phyloP scores from a whole-genome alignment of 257 asterid species.

The Coffea eugenioides region DNA sequence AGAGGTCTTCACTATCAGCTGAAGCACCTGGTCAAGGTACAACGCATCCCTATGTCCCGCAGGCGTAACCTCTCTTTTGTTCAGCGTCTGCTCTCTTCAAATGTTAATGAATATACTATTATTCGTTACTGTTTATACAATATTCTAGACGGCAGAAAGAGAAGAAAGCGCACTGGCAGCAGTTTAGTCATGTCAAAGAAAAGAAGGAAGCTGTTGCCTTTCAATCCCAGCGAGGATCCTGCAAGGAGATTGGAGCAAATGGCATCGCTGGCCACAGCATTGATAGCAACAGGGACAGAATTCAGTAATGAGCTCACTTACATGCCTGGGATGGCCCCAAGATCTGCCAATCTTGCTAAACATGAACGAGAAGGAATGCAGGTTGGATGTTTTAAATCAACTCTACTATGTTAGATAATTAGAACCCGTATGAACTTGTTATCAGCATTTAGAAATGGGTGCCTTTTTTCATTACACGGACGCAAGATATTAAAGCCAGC shows the following conservation, averaged over 20 bases:
- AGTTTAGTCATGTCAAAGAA: constrained; percentile 54
- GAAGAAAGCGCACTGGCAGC: constrained; percentile 42
- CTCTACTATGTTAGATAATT: not conserved
- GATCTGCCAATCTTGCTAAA: constrained; percentile 62
- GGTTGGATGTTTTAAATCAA: constrained; percentile 35
- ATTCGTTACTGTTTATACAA: not conserved
- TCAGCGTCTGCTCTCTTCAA: not conserved
- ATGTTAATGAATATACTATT: not conserved
- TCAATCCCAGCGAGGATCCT: constrained; percentile 65
- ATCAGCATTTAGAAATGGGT: not conserved
- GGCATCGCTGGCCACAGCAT: constrained; percentile 88
- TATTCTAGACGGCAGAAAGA: constrained; percentile 52
- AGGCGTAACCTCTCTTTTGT: not conserved
- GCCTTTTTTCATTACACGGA: not conserved
- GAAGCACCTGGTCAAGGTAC: constrained; percentile 49
- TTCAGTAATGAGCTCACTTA: constrained; percentile 77
- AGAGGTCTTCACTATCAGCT: constrained; percentile 40
- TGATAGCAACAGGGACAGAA: constrained; percentile 63
- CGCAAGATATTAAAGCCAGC: not conserved
- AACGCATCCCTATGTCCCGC: not conserved
- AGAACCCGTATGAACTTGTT: too few relatives aligned
- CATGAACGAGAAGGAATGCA: constrained; percentile 88
- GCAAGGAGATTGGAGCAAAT: constrained; percentile 71
- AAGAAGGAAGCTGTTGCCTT: constrained; percentile 67
- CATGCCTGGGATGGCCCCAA: constrained; percentile 71